phyloP scores from a whole-genome alignment of 2,329 filamentous ascomycete genomes.

The Xylariales sp. region DNA sequence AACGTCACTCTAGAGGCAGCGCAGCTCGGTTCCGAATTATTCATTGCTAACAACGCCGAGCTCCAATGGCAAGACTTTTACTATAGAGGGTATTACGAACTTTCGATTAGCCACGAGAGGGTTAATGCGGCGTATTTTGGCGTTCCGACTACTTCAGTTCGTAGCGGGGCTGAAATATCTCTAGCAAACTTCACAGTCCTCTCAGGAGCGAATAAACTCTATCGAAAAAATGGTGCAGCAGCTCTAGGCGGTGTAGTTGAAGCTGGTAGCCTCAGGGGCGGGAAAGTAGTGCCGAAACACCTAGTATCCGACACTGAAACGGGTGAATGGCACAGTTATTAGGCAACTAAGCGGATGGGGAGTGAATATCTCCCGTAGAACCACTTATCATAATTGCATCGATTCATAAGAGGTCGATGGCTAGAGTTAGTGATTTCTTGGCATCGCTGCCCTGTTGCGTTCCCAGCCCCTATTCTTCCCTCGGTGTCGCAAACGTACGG shows the following conservation, averaged over 20 bases:
- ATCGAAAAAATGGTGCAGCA: slow-evolving; percentile 41
- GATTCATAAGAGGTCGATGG: too few relatives aligned
- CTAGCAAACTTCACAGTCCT: slow-evolving; percentile 72
- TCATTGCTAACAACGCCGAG: slow-evolving; percentile 63
- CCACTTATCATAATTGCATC: neutral
- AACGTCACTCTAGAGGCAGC: slow-evolving; percentile 65
- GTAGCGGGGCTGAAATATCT: slow-evolving; percentile 68
- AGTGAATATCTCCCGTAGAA: too few relatives aligned
- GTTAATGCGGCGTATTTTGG: slow-evolving; percentile 67
- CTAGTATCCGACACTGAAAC: slow-evolving; percentile 68
- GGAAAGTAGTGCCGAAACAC: slow-evolving; percentile 52
- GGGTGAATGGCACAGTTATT: slow-evolving; percentile 42
- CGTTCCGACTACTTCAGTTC: slow-evolving; percentile 59
- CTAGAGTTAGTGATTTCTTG: too few relatives aligned
- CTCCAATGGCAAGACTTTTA: slow-evolving; percentile 73
- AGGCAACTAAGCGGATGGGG: neutral
- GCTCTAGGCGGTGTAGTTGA: slow-evolving; percentile 48
- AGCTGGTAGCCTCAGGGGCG: slow-evolving; percentile 62
- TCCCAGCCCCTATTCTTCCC: too few relatives aligned
- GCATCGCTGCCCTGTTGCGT: too few relatives aligned
- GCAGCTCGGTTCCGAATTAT: slow-evolving; percentile 56
- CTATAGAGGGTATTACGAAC: slow-evolving; percentile 74
- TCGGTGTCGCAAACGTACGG: too few relatives aligned
- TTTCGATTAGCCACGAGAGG: slow-evolving; percentile 63
- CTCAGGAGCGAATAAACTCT: slow-evolving; percentile 64